These are phyloP conservation scores for Dendrobium nobile DNA, from an alignment of 106 monocot genomes.

Conservation along the genomic window DNA sequence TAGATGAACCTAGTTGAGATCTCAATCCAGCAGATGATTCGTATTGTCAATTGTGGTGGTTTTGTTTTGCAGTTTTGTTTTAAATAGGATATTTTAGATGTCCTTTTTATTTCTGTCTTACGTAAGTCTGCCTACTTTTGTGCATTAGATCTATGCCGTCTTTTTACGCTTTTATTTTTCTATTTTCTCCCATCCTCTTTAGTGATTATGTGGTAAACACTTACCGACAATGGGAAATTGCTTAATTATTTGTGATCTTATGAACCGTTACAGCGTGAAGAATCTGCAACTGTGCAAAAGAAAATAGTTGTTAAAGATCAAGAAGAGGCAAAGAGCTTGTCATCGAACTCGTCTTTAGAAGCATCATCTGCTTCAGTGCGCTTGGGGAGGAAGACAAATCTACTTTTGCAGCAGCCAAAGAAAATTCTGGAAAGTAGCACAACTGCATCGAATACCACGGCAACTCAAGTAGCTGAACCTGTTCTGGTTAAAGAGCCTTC, in stretches of 20 bases:
- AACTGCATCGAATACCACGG: neutral
- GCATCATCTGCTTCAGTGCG: conserved; percentile 23
- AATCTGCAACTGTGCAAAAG: conserved; percentile 21
- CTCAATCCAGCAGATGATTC: too few species aligned
- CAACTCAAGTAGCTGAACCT: neutral
- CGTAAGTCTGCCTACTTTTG: too few species aligned
- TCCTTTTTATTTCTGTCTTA: too few species aligned
- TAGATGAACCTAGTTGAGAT: too few species aligned
- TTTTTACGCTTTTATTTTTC: too few species aligned
- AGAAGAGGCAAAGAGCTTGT: conserved; percentile 20
- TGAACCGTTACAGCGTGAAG: conserved; percentile 24
- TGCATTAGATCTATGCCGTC: too few species aligned
- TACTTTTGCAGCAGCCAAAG: conserved; percentile 1
- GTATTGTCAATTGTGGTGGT: too few species aligned
- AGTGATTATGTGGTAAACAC: too few species aligned
- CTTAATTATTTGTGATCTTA: neutral
- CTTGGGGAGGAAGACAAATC: conserved; percentile 20
- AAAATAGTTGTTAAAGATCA: conserved; percentile 30
- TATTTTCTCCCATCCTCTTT: too few species aligned
- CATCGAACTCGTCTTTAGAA: conserved; percentile 17
- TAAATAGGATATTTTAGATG: too few species aligned
- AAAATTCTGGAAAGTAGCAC: neutral
- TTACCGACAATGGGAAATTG: too few species aligned
- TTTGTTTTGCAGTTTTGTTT: too few species aligned
- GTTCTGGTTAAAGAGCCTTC: neutral